Conservation (phyloP, 2,329 filamentous ascomycete genomes). For the Clathrospora elynae region DNA sequence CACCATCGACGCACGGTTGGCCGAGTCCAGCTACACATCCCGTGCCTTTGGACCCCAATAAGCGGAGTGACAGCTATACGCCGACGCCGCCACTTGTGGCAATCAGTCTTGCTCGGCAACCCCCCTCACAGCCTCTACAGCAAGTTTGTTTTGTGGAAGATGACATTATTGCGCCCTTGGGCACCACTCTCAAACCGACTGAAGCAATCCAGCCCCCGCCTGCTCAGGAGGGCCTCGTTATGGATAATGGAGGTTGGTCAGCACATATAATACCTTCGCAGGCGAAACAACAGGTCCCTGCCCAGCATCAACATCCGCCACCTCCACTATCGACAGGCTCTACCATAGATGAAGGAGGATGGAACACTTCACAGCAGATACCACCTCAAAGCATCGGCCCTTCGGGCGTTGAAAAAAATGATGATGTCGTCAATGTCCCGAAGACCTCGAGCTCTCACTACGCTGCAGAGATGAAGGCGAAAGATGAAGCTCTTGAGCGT, state of each 20-base stretch:
- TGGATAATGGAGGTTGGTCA: slow-evolving; percentile 27
- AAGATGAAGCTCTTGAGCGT: slow-evolving; percentile 35
- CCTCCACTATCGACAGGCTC: slow-evolving; percentile 16
- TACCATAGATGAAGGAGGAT: slow-evolving; percentile 19
- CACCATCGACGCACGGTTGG: slow-evolving; percentile 36
- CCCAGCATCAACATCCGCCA: slow-evolving; percentile 18
- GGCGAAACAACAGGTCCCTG: slow-evolving; percentile 15
- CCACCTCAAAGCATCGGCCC: slow-evolving; percentile 16
- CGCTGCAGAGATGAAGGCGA: slow-evolving; percentile 34
- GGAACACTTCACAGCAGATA: slow-evolving; percentile 16
- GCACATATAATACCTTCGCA: slow-evolving; percentile 10
- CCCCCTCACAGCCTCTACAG: slow-evolving; percentile 21
- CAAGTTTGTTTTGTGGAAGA: slow-evolving; percentile 32
- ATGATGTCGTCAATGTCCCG: background rate
- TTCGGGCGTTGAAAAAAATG: slow-evolving; percentile 8
- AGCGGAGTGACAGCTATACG: slow-evolving; percentile 33
- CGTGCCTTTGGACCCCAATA: slow-evolving; percentile 14
- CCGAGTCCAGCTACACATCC: slow-evolving; percentile 39
- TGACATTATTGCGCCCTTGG: slow-evolving; percentile 22
- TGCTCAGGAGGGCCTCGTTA: slow-evolving; percentile 27
- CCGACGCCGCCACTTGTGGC: slow-evolving; percentile 39
- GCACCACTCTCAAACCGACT: slow-evolving; percentile 25
- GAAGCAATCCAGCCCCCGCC: slow-evolving; percentile 18
- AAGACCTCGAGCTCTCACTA: slow-evolving; percentile 9
- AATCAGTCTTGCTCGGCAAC: slow-evolving; percentile 22